Conservation (phyloP, 1,284 basidiomycete species). For the Pascua sp. region DNA sequence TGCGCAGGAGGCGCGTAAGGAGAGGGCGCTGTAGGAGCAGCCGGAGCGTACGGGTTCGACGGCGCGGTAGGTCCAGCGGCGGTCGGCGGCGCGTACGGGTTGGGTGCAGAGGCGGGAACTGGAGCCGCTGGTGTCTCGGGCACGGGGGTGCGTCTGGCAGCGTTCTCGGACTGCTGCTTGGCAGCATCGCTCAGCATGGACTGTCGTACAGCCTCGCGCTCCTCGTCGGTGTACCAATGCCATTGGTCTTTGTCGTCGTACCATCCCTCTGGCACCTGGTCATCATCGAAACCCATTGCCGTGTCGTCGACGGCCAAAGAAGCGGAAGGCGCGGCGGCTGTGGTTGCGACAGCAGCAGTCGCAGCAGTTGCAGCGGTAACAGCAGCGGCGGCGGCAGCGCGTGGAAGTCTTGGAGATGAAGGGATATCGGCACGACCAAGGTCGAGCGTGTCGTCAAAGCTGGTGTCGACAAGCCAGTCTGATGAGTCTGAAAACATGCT, state of each 20-base stretch:
- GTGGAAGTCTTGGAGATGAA: background rate
- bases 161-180: constrained; percentile 6
- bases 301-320: background rate
- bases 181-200: constrained; percentile 26
- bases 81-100: constrained; percentile 3
- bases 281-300: constrained; percentile 20
- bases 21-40: background rate
- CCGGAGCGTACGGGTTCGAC: constrained; percentile 3
- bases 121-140: background rate
- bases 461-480: constrained; percentile 40
- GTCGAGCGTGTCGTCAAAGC: constrained; percentile 31
- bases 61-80: background rate
- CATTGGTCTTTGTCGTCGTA: constrained; percentile 41
- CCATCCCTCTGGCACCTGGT: constrained; percentile 45
- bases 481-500: constrained; percentile 28
- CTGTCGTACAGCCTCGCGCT: constrained; percentile 36
- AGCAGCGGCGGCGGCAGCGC: too few species aligned
- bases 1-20: constrained; percentile 8
- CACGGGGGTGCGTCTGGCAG: constrained; percentile 2
- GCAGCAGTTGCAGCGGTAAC: too few species aligned
- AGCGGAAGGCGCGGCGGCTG: too few species aligned
- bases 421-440: constrained; percentile 9
- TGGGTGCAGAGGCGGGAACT: background rate
- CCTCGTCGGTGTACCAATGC: constrained; percentile 45
- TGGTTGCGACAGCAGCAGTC: background rate